Evolutionary conservation across 345 rosid species (phyloP), one percentile per base, ranked within the genome.

Genomic region (Balakata baccata): DNA sequence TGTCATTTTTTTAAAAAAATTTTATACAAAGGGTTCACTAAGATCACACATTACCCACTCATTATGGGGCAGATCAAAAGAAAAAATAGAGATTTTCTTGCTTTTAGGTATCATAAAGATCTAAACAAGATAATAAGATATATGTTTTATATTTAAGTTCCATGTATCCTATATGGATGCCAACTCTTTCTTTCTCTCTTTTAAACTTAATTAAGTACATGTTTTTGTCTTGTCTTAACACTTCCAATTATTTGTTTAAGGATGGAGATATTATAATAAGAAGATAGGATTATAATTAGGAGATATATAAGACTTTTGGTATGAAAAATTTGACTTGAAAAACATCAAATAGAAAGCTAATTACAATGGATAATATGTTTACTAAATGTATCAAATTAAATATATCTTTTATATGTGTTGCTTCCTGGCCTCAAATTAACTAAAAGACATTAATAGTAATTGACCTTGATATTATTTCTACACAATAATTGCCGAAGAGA

Each of bases 121-220:
- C 80, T 73, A 41, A 22, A 72, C 38, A 57, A 66, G 43, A 59
- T 45, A 34, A 34, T 29, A 29, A 29, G 34, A 29, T n/a, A 3
- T 71, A 23, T 56, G 61, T 37, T 66, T 7, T 58, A 29, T 43
- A 64, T 71, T 25, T 25, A 14, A 58, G 43, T 58, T 46, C 37
- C 70, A 66, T 62, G 71, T 59, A 54, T 68, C 80, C 71, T 76
- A 5, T 49, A 29, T 65, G 46, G 73, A 43, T 69, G 67, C 73
- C 80, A 72, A 56, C 76, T 77, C 73, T 53, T 69, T 50, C 69
- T 51, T 18, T 37, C 34, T 22, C 64, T 20, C 57, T 43, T 67
- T 62, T 66, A 67, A 62, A 41, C 53, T 51, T 56, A 54, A 68
- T 60, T 73, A 67, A 67, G 54, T 61, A 11, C 46, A 29, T 46